These are phyloP conservation scores for Fusarium torulosum DNA, from an alignment of 2,329 filamentous ascomycete genomes.

Conservation along the genomic window DNA sequence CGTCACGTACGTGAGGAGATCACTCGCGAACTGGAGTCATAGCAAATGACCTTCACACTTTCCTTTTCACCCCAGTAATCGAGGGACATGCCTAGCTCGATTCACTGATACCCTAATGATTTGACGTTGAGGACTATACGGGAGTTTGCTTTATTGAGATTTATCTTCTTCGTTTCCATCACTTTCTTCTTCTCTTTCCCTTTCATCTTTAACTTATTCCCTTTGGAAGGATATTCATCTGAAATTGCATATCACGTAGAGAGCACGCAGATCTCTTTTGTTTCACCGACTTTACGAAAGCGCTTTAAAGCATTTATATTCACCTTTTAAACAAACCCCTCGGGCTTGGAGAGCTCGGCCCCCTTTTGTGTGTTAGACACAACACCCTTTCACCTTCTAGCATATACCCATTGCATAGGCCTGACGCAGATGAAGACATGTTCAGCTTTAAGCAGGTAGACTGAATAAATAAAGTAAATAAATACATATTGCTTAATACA, in stretches of 20 bases:
- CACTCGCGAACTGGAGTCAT: constrained; percentile 71
- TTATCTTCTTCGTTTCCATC: neutral
- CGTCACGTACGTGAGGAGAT: constrained; percentile 86
- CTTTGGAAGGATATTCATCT: constrained; percentile 34
- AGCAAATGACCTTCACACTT: constrained; percentile 1
- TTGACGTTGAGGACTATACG: constrained; percentile 44
- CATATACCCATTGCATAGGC: constrained; percentile 55
- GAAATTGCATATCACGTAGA: constrained; percentile 45
- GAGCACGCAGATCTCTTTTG: constrained; percentile 24
- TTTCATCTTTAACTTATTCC: constrained; percentile 2
- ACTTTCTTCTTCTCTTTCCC: constrained; percentile 11
- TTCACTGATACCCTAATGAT: constrained; percentile 42
- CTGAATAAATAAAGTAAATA: constrained; percentile 38
- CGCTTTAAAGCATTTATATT: constrained; percentile 37
- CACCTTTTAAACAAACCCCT: constrained; percentile 17
- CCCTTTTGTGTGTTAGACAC: constrained; percentile 26
- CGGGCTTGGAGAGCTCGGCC: constrained; percentile 28
- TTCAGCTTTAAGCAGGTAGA: constrained; percentile 39
- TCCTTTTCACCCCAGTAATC: constrained; percentile 5
- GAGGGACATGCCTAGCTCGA: constrained; percentile 17
- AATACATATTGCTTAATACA: neutral
- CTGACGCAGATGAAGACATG: constrained; percentile 47
- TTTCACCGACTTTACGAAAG: constrained; percentile 24
- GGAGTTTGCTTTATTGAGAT: constrained; percentile 44
- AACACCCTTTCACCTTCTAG: constrained; percentile 49